Evolutionary conservation across 1,284 basidiomycete species (phyloP).

Genomic region (Exsudoporus floridanus): DNA sequence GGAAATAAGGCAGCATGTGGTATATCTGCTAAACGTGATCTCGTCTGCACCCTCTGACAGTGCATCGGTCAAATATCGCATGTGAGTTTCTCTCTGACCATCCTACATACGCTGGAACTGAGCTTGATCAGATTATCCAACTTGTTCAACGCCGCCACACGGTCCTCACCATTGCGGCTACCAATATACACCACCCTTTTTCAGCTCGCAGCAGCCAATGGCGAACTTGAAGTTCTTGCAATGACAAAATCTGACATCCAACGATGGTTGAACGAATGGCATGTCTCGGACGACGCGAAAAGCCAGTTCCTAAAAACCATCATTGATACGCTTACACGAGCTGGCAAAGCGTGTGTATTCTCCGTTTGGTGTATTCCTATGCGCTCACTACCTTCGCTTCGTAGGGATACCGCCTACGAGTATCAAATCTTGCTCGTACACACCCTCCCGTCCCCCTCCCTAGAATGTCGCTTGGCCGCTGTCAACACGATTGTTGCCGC

Average conservation of each 20-base stretch:
- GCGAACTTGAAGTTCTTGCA: conserved; percentile 69
- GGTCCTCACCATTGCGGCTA: conserved; percentile 65
- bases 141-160: conserved; percentile 81
- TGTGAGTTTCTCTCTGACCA: conserved; percentile 45
- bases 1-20: conserved; percentile 53
- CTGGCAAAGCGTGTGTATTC: conserved; percentile 54
- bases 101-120: conserved; percentile 5
- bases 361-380: neutral
- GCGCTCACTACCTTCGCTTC: neutral
- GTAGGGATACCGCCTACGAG: conserved; percentile 59
- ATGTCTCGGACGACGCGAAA: conserved; percentile 65
- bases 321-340: conserved; percentile 60
- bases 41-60: conserved; percentile 53
- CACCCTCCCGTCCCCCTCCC: conserved; percentile 54
- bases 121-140: conserved; percentile 68
- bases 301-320: conserved; percentile 68
- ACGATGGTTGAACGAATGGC: conserved; percentile 79
- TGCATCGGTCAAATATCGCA: conserved; percentile 62
- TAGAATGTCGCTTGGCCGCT: conserved; percentile 51
- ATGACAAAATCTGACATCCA: conserved; percentile 64
- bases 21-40: conserved; percentile 54
- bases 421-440: conserved; percentile 63
- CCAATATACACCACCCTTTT: conserved; percentile 70
- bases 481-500: conserved; percentile 65
- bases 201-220: conserved; percentile 60